These are phyloP conservation scores for Neurospora intermedia DNA, from an alignment of 495 filamentous ascomycete genomes.

Conservation along the genomic window DNA sequence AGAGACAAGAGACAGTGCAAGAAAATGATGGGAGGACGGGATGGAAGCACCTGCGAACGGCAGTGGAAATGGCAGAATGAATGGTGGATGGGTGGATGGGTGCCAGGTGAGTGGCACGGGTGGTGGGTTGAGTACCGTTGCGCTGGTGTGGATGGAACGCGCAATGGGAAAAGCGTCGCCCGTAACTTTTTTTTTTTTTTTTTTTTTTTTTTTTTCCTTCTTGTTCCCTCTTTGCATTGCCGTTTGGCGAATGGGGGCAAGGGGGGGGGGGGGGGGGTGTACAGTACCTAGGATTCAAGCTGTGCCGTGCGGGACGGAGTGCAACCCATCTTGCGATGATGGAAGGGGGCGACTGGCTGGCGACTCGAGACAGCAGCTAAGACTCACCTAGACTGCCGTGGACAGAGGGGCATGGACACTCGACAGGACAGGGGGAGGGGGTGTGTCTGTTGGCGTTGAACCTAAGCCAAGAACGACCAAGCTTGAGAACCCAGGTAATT, in stretches of 20 bases:
- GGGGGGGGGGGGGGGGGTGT: background rate
- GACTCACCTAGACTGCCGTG: no score
- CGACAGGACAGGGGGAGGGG: background rate
- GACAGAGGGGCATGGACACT: slow-evolving; percentile 5
- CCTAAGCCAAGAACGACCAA: background rate
- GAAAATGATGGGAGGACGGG: background rate
- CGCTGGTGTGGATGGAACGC: background rate
- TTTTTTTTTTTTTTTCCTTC: slow-evolving; percentile 15
- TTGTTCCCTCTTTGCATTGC: no score
- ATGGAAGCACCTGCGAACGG: background rate
- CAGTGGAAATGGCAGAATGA: background rate
- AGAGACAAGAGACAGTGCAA: background rate
- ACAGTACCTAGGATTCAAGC: no score
- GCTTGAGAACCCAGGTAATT: background rate
- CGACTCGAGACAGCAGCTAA: slow-evolving; percentile 10
- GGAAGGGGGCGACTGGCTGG: slow-evolving; percentile 19
- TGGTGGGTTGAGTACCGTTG: background rate
- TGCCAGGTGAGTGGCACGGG: no score
- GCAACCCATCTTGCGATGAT: slow-evolving; percentile 12
- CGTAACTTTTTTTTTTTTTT: slow-evolving; percentile 1
- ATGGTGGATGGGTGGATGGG: background rate
- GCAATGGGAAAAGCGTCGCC: slow-evolving; percentile 1
- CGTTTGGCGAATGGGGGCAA: background rate
- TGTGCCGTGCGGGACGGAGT: no score
- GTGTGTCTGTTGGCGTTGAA: background rate